Percentiles rank a stretch among this genome's conserved stretches.
phyloP scores from a whole-genome alignment of 306 rosid genomes.

The Carpinus viminea region DNA sequence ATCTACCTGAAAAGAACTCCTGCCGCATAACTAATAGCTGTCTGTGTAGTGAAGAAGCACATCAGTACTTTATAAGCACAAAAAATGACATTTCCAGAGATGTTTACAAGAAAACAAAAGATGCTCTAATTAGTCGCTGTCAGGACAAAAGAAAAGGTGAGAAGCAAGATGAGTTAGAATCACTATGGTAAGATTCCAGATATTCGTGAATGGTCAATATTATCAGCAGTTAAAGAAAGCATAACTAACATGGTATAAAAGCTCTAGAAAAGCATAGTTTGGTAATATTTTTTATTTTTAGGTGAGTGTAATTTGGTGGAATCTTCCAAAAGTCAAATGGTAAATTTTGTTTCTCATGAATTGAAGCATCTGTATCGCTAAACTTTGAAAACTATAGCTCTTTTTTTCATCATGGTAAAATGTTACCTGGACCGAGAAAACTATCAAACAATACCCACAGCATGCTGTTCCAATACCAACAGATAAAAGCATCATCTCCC shows the following conservation, averaged over 20 bases:
- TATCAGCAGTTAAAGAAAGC: conserved; percentile 13
- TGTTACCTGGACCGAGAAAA: conserved; percentile 80
- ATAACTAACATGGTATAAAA: conserved; percentile 9
- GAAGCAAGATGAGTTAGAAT: conserved; percentile 17
- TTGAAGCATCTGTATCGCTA: neutral
- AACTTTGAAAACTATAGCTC: neutral
- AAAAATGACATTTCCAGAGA: neutral
- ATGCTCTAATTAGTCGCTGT: neutral
- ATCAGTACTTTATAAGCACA: conserved; percentile 3
- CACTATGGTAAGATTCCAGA: conserved; percentile 5
- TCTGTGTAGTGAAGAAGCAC: conserved; percentile 46
- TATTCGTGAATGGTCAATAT: conserved; percentile 10
- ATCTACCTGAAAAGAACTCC: conserved; percentile 81
- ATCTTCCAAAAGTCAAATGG: no score
- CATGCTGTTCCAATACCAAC: conserved; percentile 83
- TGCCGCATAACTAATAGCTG: conserved; percentile 73
- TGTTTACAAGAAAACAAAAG: neutral
- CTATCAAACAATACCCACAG: conserved; percentile 72
- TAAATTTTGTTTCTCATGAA: neutral
- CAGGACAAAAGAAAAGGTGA: conserved; percentile 7
- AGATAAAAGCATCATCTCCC: conserved; percentile 76
- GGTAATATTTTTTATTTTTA: neutral
- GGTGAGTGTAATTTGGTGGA: no score
- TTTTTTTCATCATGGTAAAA: neutral
- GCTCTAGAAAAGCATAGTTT: neutral